Evolutionary conservation across 345 rosid genomes (phyloP).

Genomic region (Raphanus raphanistrum): DNA sequence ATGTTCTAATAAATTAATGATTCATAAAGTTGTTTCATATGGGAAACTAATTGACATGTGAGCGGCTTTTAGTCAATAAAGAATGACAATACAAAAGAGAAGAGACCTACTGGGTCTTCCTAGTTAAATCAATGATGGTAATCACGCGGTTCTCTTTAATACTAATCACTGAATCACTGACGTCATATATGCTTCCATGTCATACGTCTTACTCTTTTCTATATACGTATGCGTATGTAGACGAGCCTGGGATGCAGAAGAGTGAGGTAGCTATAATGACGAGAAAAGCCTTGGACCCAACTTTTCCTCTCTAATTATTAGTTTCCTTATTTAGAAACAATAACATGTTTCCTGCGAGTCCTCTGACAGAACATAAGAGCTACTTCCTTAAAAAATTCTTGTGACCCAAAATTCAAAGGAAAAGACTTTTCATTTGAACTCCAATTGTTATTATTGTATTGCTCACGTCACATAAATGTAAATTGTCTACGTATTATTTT

Average conservation of each 20-base stretch:
- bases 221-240: constrained; percentile 1
- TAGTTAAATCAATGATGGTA: not conserved
- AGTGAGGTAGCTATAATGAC: constrained; percentile 2
- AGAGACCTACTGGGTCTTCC: constrained; percentile 3
- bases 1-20: not conserved
- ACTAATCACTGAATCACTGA: not conserved
- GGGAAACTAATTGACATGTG: constrained; percentile 17
- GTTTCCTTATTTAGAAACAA: constrained; percentile 29
- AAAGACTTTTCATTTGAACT: constrained; percentile 7
- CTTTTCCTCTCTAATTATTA: constrained; percentile 26
- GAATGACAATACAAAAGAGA: not conserved
- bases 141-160: not conserved
- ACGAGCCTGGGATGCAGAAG: constrained; percentile 1
- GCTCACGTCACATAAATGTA: not conserved
- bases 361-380: constrained; percentile 25
- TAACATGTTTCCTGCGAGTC: constrained; percentile 33
- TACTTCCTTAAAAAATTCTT: constrained; percentile 14
- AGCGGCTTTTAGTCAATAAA: not conserved
- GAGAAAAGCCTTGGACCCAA: constrained; percentile 31
- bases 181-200: not conserved
- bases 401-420: constrained; percentile 30
- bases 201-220: constrained; percentile 18
- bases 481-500: not conserved
- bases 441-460: not conserved
- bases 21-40: not conserved